phyloP scores from a whole-genome alignment of 192 early-diverging fungal genomes.

The Linnemannia schmuckeri region DNA sequence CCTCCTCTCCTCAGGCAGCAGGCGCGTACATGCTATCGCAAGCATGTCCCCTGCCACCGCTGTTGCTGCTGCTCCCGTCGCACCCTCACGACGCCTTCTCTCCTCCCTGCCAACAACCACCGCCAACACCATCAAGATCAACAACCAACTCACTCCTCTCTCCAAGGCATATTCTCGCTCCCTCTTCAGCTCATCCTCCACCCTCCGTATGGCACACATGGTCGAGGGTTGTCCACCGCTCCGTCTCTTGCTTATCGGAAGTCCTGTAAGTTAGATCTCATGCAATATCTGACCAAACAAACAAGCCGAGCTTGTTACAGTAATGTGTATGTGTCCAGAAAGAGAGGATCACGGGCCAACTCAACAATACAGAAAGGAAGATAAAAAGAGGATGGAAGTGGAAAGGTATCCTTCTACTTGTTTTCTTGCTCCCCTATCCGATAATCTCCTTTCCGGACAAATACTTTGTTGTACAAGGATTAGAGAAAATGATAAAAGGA shows the following conservation, averaged over 20 bases:
- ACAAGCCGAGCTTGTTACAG: not conserved
- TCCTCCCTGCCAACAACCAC: not conserved
- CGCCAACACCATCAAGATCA: not conserved
- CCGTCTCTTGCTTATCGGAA: conserved; percentile 78
- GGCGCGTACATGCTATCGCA: conserved; percentile 1
- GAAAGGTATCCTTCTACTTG: not conserved
- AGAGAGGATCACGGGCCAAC: not conserved
- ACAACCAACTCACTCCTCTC: not conserved
- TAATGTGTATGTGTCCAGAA: not conserved
- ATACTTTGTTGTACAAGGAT: not conserved
- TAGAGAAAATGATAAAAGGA: too few relatives aligned
- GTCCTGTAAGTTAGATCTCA: conserved; percentile 71
- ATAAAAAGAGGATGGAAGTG: not conserved
- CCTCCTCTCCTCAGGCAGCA: conserved; percentile 7
- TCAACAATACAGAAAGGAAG: not conserved
- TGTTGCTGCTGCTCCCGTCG: not conserved
- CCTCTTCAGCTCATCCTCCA: conserved; percentile 21
- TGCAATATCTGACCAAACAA: too few relatives aligned
- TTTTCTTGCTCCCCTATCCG: conserved; percentile 22
- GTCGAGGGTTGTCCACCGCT: conserved; percentile 59
- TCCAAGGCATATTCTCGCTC: not conserved
- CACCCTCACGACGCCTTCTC: not conserved
- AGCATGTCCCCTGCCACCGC: not conserved
- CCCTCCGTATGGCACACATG: conserved; percentile 45
- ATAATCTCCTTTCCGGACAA: not conserved